Evolutionary conservation across 2,329 filamentous ascomycete genomes (phyloP), one percentile per base, ranked within the genome.

Genomic region (Didymella sp.): DNA sequence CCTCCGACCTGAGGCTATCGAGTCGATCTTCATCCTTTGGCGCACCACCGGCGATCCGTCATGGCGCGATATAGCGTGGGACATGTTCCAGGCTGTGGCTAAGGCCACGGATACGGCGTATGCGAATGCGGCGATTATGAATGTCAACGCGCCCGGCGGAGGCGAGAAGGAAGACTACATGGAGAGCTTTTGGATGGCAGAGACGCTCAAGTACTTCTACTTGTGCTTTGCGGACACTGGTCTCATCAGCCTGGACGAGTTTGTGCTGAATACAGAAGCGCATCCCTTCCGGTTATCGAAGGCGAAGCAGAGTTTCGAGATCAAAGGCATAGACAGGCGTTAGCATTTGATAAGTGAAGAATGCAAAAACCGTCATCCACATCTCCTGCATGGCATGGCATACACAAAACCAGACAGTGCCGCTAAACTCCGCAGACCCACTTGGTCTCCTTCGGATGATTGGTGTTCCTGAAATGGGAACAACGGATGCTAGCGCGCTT

Each of bases 1-100:
- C 21, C 74, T 81, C 8, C 73, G 79, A 1, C 80, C 84, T 0
- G 84, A 87, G 69, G 83, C 83, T 2, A 82, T 87, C 50, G 84
- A 87, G 63, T 82, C 79, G 2, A 77, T 86, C 11, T 86, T 86
- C 64, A 77, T 85, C 56, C 76, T 85, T 60, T 86, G 85, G 69
- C 79, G 84, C 28, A 81, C 84, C 47, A 86, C 84, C 1, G 84
- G 84, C 12, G 78, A 84, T 49, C 72, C 71, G 27, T 73, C 65
- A 57, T 73, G 72, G 22, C 67, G 75, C 42, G 77, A 80, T 5
- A 70, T 68, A 13, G 79, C 78, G 4, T 81, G 79, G 79, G 68
- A 76, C 0, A 81, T 81, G 78, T 81, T 79, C 60, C 56, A 71
- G 43, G 73, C 76, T 9, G 78, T 81, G 37, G 67, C 69, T 21